Conservation (phyloP, 2,329 filamentous ascomycete genomes). For the Incumbomyces lentus region DNA sequence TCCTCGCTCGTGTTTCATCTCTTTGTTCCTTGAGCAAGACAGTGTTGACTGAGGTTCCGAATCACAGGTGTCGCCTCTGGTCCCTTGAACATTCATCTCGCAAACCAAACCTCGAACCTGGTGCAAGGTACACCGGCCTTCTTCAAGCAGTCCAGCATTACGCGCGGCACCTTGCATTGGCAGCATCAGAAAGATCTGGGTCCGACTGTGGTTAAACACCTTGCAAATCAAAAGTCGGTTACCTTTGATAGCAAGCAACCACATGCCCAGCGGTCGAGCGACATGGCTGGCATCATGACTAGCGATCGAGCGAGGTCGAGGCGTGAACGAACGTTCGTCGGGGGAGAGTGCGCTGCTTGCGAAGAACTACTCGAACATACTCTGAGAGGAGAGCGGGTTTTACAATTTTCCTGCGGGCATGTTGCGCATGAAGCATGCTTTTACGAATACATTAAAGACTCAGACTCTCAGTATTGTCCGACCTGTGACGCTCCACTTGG, state of each 20-base stretch:
- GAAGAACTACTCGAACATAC: constrained; percentile 96
- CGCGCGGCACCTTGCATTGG: constrained; percentile 12
- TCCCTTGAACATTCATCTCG: neutral
- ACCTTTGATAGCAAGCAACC: neutral
- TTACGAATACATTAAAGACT: constrained; percentile 94
- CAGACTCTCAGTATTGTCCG: constrained; percentile 87
- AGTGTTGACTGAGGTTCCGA: constrained; percentile 1
- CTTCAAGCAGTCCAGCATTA: constrained; percentile 19
- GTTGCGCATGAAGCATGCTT: constrained; percentile 97
- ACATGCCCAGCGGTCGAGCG: constrained; percentile 4
- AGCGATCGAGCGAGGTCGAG: constrained; percentile 68
- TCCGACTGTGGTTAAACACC: neutral
- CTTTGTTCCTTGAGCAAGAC: neutral
- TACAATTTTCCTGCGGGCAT: constrained; percentile 94
- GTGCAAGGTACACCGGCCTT: neutral
- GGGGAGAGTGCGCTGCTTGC: constrained; percentile 88
- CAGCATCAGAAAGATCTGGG: neutral
- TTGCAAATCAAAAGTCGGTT: neutral
- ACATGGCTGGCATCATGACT: constrained; percentile 57
- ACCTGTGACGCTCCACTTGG: constrained; percentile 86
- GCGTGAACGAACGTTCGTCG: constrained; percentile 88
- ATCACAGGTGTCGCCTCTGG: neutral
- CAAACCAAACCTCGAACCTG: neutral
- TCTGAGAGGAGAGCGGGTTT: constrained; percentile 79
- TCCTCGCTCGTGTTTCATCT: neutral